Percentiles rank a stretch among this genome's conserved stretches.
phyloP scores from a whole-genome alignment of 2,329 filamentous ascomycete genomes.

The Thelonectria rubi region DNA sequence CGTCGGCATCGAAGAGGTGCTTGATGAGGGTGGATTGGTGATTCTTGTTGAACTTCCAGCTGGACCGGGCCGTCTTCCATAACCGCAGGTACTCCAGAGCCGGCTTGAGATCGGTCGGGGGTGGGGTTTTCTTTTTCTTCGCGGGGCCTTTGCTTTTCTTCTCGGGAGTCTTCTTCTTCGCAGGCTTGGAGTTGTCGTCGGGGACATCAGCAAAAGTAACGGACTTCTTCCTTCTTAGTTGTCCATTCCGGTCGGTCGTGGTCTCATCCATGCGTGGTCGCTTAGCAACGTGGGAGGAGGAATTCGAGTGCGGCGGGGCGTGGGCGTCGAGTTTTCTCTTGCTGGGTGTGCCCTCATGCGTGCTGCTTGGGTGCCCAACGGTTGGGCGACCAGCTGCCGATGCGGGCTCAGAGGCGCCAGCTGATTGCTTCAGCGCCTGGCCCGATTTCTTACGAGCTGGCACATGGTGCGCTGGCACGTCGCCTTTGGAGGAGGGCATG shows the following conservation, averaged over 20 bases:
- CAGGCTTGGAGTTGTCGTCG: conserved; percentile 49
- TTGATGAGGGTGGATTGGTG: conserved; percentile 87
- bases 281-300: conserved; percentile 46
- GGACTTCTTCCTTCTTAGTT: conserved; percentile 55
- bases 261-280: conserved; percentile 47
- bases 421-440: conserved; percentile 65
- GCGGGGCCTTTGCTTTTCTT: conserved; percentile 50
- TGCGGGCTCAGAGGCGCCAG: conserved; percentile 46
- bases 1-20: conserved; percentile 76
- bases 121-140: conserved; percentile 52
- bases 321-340: conserved; percentile 54
- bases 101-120: conserved; percentile 60
- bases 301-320: conserved; percentile 46
- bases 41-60: conserved; percentile 98
- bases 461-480: conserved; percentile 57
- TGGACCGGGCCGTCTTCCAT: conserved; percentile 74
- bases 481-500: conserved; percentile 56
- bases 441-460: conserved; percentile 71
- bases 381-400: conserved; percentile 43
- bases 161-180: conserved; percentile 43
- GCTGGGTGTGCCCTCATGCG: conserved; percentile 40
- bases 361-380: conserved; percentile 52
- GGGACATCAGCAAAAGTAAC: conserved; percentile 59
- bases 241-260: conserved; percentile 39
- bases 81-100: conserved; percentile 80